phyloP scores from a whole-genome alignment of 106 monocot genomes.

The Platanthera guangdongensis region DNA sequence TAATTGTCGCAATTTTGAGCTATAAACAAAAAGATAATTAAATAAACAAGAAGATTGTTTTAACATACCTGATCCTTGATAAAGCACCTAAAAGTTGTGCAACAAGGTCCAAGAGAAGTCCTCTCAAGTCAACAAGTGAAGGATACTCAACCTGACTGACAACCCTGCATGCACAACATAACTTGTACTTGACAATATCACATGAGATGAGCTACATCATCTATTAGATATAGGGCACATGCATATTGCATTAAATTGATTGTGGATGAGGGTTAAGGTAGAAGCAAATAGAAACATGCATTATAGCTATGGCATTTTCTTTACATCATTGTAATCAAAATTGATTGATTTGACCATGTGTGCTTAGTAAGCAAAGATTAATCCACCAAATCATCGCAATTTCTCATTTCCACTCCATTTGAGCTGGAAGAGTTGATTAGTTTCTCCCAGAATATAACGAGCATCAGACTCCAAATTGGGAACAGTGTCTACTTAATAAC shows the following conservation, averaged over 20 bases:
- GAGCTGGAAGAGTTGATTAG: too few species aligned
- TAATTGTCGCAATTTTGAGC: not conserved
- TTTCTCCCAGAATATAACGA: too few species aligned
- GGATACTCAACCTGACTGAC: conserved; percentile 99
- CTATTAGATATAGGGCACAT: not conserved
- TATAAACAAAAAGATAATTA: not conserved
- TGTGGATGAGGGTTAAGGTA: not conserved
- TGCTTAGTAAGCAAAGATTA: not conserved
- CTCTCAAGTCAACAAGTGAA: conserved; percentile 91
- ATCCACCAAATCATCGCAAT: not conserved
- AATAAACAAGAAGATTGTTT: not conserved
- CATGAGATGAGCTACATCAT: not conserved
- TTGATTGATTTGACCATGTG: not conserved
- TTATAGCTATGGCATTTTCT: not conserved
- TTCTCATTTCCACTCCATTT: not conserved
- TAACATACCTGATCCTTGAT: conserved; percentile 79
- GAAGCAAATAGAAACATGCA: not conserved
- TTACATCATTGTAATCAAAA: not conserved
- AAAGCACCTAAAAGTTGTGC: conserved; percentile 97
- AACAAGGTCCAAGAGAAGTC: conserved; percentile 92
- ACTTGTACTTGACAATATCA: not conserved
- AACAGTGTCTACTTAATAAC: too few species aligned
- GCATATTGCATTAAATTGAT: not conserved
- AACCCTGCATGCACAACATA: conserved; percentile 50
- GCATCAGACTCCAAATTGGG: too few species aligned